Conservation (phyloP, 345 rosid species). For the Salix brachista region DNA sequence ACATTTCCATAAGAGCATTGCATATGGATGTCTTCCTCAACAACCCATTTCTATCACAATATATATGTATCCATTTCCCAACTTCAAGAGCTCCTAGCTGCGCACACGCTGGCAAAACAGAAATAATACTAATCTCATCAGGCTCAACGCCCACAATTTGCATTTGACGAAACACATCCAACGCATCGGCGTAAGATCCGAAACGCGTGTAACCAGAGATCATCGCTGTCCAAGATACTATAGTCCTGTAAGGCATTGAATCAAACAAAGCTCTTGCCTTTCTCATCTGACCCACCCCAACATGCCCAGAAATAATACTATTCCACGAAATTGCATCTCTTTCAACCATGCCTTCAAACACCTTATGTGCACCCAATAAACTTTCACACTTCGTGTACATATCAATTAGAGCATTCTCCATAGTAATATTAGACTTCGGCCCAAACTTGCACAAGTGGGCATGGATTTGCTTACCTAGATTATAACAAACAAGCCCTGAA, state of each 20-base stretch:
- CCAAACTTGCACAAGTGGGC: conserved; percentile 46
- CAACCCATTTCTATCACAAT: conserved; percentile 19
- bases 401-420: conserved; percentile 46
- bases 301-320: conserved; percentile 14
- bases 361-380: conserved; percentile 6
- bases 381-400: conserved; percentile 43
- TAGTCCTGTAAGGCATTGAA: conserved; percentile 11
- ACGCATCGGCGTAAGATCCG: conserved; percentile 17
- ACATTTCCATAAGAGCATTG: conserved; percentile 20
- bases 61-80: conserved; percentile 20
- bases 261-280: conserved; percentile 14
- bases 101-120: conserved; percentile 22
- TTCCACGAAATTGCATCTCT: conserved; percentile 16
- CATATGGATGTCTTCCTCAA: conserved; percentile 10
- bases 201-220: conserved; percentile 5
- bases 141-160: conserved; percentile 17
- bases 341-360: conserved; percentile 18
- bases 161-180: conserved; percentile 18
- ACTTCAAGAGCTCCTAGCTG: conserved; percentile 22
- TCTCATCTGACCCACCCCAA: conserved; percentile 21
- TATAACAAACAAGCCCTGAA: conserved; percentile 29
- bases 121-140: conserved; percentile 19
- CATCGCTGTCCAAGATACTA: conserved; percentile 21
- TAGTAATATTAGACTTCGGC: conserved; percentile 27
- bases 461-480: conserved; percentile 43